phyloP scores from a whole-genome alignment of 2,329 filamentous ascomycete genomes.

The Fusarium lateritium region DNA sequence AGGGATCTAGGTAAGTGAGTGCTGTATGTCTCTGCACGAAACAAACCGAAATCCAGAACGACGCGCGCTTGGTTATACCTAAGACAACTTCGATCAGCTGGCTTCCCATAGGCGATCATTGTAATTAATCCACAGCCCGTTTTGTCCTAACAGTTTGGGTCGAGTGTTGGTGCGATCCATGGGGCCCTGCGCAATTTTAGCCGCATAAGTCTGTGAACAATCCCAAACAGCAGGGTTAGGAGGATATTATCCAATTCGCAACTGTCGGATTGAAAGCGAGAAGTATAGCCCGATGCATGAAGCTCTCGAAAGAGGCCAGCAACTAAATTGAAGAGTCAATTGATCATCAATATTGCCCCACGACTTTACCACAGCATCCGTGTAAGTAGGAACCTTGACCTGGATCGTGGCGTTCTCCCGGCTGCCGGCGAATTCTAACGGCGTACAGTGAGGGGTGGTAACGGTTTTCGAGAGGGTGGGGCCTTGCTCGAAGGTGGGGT shows the following conservation, averaged over 20 bases:
- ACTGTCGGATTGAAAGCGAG: neutral
- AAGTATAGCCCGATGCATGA: neutral
- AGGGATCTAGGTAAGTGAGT: slow-evolving; percentile 9
- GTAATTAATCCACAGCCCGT: neutral
- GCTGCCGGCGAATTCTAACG: slow-evolving; percentile 38
- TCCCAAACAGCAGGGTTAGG: neutral
- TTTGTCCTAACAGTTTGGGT: slow-evolving; percentile 1
- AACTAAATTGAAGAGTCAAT: slow-evolving; percentile 10
- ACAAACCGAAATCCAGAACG: slow-evolving; percentile 10
- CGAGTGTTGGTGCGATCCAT: neutral
- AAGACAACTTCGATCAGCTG: slow-evolving; percentile 17
- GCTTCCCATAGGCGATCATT: slow-evolving; percentile 4
- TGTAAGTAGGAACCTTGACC: slow-evolving; percentile 29
- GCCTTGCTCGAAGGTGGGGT: slow-evolving; percentile 19
- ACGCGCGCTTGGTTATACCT: neutral
- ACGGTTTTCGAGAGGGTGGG: slow-evolving; percentile 39
- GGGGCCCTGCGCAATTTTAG: slow-evolving; percentile 2
- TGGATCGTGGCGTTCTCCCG: slow-evolving; percentile 38
- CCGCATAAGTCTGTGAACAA: neutral
- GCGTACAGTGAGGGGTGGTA: slow-evolving; percentile 25
- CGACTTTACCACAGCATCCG: too few relatives aligned
- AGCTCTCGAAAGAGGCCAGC: neutral
- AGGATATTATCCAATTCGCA: neutral
- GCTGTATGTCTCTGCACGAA: slow-evolving; percentile 33
- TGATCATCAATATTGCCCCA: slow-evolving; percentile 29